Evolutionary conservation across 257 asterid species (phyloP), one percentile per base, ranked within the genome.

Genomic region (Catharanthus roseus): DNA sequence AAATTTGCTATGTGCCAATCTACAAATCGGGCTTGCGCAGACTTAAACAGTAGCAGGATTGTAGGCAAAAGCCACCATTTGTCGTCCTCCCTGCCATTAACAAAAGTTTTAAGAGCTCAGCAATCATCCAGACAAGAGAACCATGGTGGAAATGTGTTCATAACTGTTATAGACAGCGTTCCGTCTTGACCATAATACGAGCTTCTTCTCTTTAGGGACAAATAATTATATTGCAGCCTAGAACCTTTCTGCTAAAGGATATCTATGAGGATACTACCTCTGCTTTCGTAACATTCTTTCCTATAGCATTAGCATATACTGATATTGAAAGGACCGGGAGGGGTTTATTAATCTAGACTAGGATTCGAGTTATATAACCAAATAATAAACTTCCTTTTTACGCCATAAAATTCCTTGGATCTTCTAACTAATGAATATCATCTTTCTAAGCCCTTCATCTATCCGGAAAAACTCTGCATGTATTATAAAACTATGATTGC

Each of bases 61-160:
- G 90, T 85, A 29, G 97, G 98, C 79, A 93, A 81, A 77, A 90
- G 80, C 98, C 97, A 93, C 97, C 96, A 90, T 71, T 82, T 83
- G 53, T 86, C 93, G 31, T 89, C 93, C 76, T 85, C 97, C 98
- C 97, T 90, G 95, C 50, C 70, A 81, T 75, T n/a, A n/a, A n/a
- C 51, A 47, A 18, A 77, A 76, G 50, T 12, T 18, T 24, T 54
- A 55, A 57, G 60, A 73, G 55, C 23, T 28, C n/a, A 42, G 18
- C 23, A 34, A 29, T 24, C 56, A 23, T 56, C 28, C 55, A 29
- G 61, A 16, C 26, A 49, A 39, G 24, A 28, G n/a, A n/a, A 73
- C 24, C 6, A 42, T 55, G 1, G 47, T 6, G 16, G 47, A 39
- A 64, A 28, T 63, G 1, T 50, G 31, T 12, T 24, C 3, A 42